Evolutionary conservation across 257 asterid species (phyloP), one percentile per base, ranked within the genome.

Genomic region (Ehretia macrophylla): DNA sequence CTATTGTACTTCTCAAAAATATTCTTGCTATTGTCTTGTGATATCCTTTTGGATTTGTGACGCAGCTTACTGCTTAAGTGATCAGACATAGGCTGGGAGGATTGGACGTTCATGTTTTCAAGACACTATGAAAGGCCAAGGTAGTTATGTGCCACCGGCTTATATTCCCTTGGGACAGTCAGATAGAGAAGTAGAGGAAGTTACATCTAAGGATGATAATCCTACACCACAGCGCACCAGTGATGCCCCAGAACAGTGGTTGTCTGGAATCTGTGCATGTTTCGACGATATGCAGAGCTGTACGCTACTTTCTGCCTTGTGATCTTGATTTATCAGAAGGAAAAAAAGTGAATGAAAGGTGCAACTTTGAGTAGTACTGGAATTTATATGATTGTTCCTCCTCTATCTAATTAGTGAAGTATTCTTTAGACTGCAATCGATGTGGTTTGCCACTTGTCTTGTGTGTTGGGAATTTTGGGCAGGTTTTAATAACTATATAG

Each of bases 221-320:
- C 76, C 77, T 56, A 48, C 69, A 53, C 71, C 55, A 55, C 83
- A 59, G 53, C 69, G 8, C 59, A 62, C 52, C 56, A 63, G 27
- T 66, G 72, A 38, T 59, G 83, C 63, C 65, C 73, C 85, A 2
- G 83, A 52, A 56, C 95, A 77, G 66, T 90, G 97, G 97, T 79
- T 93, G 56, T 90, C 97, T 3, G 97, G 97, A 81, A 90, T 90
- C 68, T 90, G 97, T 78, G 97, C 97, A 73, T 90, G 97, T 75
- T 90, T 75, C 55, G 97, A 90, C 76, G 96, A 90, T 75, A 79
- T 83, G 79, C 96, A 79, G 81, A 90, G 97, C 85, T 90, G 97
- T 90, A 81, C 64, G 95, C 79, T 72, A 68, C 83, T 79, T 76
- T 76, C 77, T 83, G 81, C 78, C 79, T 71, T 57, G 76, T 75